A percentile compares a stretch with the other conserved stretches of the same genome.
phyloP scores from a whole-genome alignment of 352 stramenopile genomes.

The Phytophthora citricola region DNA sequence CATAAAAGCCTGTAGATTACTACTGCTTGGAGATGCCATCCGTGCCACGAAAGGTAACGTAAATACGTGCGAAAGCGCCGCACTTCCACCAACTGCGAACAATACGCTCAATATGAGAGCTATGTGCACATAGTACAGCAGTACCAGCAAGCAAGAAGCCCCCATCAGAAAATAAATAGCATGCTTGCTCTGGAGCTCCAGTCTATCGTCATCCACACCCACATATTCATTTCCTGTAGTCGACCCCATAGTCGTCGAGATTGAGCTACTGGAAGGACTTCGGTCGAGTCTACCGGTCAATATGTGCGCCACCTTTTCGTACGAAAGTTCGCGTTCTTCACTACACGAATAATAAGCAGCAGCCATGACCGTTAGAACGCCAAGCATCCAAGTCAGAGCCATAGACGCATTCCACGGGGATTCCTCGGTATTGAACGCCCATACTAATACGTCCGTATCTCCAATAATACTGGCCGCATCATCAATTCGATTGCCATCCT shows the following conservation, averaged over 20 bases:
- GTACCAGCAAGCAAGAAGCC: conserved; percentile 57
- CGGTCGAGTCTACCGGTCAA: conserved; percentile 20
- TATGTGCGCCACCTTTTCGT: conserved; percentile 49
- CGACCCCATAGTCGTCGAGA: conserved; percentile 23
- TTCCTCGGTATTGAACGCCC: conserved; percentile 49
- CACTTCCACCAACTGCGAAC: conserved; percentile 58
- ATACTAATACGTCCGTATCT: conserved; percentile 23
- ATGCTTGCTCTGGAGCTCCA: conserved; percentile 63
- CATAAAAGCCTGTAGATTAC: conserved; percentile 18
- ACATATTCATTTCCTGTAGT: conserved; percentile 34
- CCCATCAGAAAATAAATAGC: conserved; percentile 64
- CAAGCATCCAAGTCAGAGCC: conserved; percentile 66
- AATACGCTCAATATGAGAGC: conserved; percentile 60
- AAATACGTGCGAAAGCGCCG: conserved; percentile 55
- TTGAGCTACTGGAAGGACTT: conserved; percentile 21
- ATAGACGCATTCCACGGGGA: conserved; percentile 74
- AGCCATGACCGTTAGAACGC: conserved; percentile 50
- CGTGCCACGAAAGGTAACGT: conserved; percentile 44
- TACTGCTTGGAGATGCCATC: conserved; percentile 21
- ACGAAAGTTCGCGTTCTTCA: conserved; percentile 60
- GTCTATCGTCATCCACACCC: conserved; percentile 38
- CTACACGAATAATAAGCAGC: conserved; percentile 60
- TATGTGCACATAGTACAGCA: conserved; percentile 77
- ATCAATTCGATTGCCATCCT: conserved; percentile 47
- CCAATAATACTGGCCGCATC: conserved; percentile 27